These are phyloP conservation scores for Eruca vesicaria DNA, from an alignment of 441 rosid genomes.

Conservation along the genomic window DNA sequence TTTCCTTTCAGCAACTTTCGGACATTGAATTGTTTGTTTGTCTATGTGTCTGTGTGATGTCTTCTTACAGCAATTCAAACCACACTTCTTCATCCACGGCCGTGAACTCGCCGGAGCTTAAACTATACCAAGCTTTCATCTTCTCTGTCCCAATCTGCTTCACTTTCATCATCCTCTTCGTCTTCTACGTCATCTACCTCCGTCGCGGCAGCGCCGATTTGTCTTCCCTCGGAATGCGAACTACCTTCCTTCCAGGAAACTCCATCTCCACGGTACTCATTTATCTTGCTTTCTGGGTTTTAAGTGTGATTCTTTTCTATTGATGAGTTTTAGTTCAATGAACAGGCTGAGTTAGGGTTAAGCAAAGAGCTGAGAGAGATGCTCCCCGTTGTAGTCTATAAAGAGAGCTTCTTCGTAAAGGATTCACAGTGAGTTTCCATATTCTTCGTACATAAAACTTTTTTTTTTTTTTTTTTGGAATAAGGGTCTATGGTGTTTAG, in stretches of 20 bases:
- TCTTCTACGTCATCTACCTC: slow-evolving; percentile 77
- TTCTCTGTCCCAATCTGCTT: slow-evolving; percentile 79
- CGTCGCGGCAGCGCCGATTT: slow-evolving; percentile 70
- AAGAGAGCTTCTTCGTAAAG: slow-evolving; percentile 73
- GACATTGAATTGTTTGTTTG: slow-evolving; percentile 1
- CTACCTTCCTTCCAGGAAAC: slow-evolving; percentile 31
- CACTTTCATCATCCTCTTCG: slow-evolving; percentile 63
- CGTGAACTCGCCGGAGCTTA: slow-evolving; percentile 51
- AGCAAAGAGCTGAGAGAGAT: slow-evolving; percentile 87
- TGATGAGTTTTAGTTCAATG: slow-evolving; percentile 9
- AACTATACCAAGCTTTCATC: slow-evolving; percentile 74
- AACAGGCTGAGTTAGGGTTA: slow-evolving; percentile 69
- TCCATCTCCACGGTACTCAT: slow-evolving; percentile 21
- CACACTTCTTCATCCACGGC: slow-evolving; percentile 20
- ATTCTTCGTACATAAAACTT: too few relatives aligned
- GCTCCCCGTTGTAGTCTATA: slow-evolving; percentile 78
- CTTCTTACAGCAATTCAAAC: slow-evolving; percentile 43
- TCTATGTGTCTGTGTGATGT: slow-evolving; percentile 34
- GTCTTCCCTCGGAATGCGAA: slow-evolving; percentile 64
- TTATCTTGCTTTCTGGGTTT: neutral
- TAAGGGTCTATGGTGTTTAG: neutral
- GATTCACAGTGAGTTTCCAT: slow-evolving; percentile 64
- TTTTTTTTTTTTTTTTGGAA: neutral
- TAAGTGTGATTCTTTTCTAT: neutral
- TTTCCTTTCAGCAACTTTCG: neutral